These are phyloP conservation scores for Beauveria medogensis DNA, from an alignment of 2,329 filamentous ascomycete species.

Conservation along the genomic window DNA sequence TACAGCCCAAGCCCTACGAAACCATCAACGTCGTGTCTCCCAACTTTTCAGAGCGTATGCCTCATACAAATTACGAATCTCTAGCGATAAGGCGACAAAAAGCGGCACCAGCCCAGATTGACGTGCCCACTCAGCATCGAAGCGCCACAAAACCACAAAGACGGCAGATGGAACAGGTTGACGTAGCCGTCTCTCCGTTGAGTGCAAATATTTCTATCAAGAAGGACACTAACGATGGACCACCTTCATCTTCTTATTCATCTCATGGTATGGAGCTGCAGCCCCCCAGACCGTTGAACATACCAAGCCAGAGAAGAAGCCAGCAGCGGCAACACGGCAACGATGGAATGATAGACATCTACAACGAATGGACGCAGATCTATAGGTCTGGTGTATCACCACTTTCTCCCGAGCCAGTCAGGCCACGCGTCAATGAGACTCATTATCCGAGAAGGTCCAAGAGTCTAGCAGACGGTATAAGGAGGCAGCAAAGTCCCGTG, in stretches of 20 bases:
- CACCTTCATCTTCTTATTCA: constrained; percentile 20
- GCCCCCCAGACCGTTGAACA: constrained; percentile 17
- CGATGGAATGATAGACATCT: constrained; percentile 16
- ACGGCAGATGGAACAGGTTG: constrained; percentile 6
- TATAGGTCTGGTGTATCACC: constrained; percentile 15
- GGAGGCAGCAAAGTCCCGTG: neutral
- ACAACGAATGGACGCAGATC: constrained; percentile 20
- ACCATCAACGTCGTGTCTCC: constrained; percentile 15
- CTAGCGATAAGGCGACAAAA: constrained; percentile 25
- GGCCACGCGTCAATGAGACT: constrained; percentile 12
- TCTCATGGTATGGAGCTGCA: constrained; percentile 13
- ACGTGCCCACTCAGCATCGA: neutral
- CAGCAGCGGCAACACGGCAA: constrained; percentile 15
- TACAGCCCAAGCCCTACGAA: constrained; percentile 4
- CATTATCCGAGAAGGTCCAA: constrained; percentile 21
- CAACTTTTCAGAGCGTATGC: constrained; percentile 26
- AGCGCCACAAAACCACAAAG: neutral
- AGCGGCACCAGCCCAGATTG: neutral
- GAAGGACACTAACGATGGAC: constrained; percentile 13
- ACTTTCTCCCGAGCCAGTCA: constrained; percentile 12
- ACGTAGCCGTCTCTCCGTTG: constrained; percentile 21
- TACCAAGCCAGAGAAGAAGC: constrained; percentile 4
- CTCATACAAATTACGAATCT: constrained; percentile 15
- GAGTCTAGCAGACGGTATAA: constrained; percentile 21
- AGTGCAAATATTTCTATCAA: constrained; percentile 13